Evolutionary conservation across 768 basidiomycete species (phyloP).

Genomic region (Tylopilus sp.): DNA sequence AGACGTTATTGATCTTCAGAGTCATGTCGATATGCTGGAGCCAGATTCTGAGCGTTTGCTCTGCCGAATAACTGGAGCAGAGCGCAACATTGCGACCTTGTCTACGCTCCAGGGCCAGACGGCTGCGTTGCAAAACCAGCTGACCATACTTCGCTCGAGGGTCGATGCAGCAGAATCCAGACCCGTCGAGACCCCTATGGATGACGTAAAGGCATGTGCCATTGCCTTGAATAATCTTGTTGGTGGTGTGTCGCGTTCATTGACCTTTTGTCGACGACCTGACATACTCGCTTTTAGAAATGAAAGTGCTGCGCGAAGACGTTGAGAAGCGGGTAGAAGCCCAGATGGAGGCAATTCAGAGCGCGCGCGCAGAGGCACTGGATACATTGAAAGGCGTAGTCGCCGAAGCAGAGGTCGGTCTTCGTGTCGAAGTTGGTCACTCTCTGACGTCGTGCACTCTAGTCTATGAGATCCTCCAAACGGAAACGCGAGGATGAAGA

Average conservation of each 20-base stretch:
- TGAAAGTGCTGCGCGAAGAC: slow-evolving; percentile 41
- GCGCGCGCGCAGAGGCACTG: slow-evolving; percentile 39
- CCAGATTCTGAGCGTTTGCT: slow-evolving; percentile 31
- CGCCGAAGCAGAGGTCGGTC: slow-evolving; percentile 31
- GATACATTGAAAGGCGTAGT: slow-evolving; percentile 35
- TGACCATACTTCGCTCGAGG: slow-evolving; percentile 18
- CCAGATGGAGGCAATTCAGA: slow-evolving; percentile 43
- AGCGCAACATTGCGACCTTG: slow-evolving; percentile 31
- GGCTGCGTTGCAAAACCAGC: slow-evolving; percentile 14
- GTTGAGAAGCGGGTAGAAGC: slow-evolving; percentile 44
- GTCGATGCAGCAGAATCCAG: slow-evolving; percentile 17
- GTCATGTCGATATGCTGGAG: slow-evolving; percentile 38
- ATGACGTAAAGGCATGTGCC: slow-evolving; percentile 31
- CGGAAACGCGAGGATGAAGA: slow-evolving; percentile 57
- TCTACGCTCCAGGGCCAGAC: slow-evolving; percentile 28
- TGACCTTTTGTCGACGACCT: background rate
- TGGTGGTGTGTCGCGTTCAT: slow-evolving; percentile 34
- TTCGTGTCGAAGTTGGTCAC: slow-evolving; percentile 12
- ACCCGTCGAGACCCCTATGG: slow-evolving; percentile 8
- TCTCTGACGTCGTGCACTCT: slow-evolving; percentile 22
- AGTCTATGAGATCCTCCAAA: slow-evolving; percentile 46
- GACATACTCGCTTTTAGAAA: slow-evolving; percentile 32
- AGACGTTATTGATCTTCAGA: slow-evolving; percentile 33
- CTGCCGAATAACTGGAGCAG: slow-evolving; percentile 24
- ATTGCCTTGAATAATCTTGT: slow-evolving; percentile 38